A percentile compares a stretch with the other conserved stretches of the same genome.
These are phyloP conservation scores for Fusarium subglutinans DNA, from an alignment of 2,329 filamentous ascomycete genomes.

Conservation along the genomic window DNA sequence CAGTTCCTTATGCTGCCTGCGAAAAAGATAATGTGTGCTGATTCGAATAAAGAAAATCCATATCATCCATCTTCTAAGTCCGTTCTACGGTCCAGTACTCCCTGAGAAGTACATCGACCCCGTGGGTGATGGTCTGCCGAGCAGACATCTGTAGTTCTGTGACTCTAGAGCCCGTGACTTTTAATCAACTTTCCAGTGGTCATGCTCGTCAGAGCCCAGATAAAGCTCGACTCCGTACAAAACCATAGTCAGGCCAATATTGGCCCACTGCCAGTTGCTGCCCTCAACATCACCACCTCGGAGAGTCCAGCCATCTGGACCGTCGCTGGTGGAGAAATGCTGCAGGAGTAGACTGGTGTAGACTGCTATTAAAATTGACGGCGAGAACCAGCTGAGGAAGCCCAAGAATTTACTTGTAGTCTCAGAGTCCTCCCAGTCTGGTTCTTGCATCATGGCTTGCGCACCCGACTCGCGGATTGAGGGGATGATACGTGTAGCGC, in stretches of 20 bases:
- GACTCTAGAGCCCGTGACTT: neutral
- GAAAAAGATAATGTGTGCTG: constrained; percentile 28
- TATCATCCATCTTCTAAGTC: constrained; percentile 17
- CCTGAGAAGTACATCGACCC: constrained; percentile 8
- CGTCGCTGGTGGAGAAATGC: constrained; percentile 85
- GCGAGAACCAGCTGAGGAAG: constrained; percentile 92
- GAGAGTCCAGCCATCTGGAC: constrained; percentile 81
- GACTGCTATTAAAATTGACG: constrained; percentile 92
- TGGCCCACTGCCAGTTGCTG: constrained; percentile 93
- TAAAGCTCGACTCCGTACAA: constrained; percentile 92
- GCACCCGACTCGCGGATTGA: constrained; percentile 89
- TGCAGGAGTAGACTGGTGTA: constrained; percentile 96
- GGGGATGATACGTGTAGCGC: constrained; percentile 93
- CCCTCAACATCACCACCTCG: constrained; percentile 82
- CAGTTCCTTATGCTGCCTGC: constrained; percentile 36
- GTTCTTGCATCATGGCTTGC: constrained; percentile 83
- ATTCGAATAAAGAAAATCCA: constrained; percentile 8
- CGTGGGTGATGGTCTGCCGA: constrained; percentile 13
- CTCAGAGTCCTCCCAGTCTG: constrained; percentile 85
- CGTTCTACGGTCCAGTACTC: neutral
- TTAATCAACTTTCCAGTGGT: constrained; percentile 97
- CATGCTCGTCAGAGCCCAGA: constrained; percentile 82
- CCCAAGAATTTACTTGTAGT: constrained; percentile 82
- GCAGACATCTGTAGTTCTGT: neutral
- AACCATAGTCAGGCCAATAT: constrained; percentile 86